Base-by-base conservation (phyloP, 805 yeast species). In the Candida silvatica region DNA sequence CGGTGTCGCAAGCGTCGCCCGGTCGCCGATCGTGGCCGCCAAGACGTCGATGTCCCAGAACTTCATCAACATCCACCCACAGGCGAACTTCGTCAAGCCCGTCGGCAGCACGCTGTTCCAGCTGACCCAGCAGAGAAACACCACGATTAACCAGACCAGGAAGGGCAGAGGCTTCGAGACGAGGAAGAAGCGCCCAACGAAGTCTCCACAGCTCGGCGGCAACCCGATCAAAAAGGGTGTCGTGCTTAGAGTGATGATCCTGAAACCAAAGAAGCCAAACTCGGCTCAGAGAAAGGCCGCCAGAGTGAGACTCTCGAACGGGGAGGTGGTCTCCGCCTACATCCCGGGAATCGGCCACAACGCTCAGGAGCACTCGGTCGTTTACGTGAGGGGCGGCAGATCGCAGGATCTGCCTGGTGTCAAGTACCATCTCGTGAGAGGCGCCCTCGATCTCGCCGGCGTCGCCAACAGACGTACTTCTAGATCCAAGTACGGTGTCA, bases 321-420 rank as follows among this genome's bases (percentile, higher is more conserved):
- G 97, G 19, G 80, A 79, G 45, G 78, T 84, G 33, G 74, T 92
- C 14, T 79, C 90, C 31, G 96, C 96, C 1, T 88, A 87, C 57
- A 92, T 92, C 38, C 96, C 97, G 12, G 99, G 99, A 37, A 97
- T 92, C 56, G 98, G 99, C 16, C 98, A 92, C 61, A 92, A 92
- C 54, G 80, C 94, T 17, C 97, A 92, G 65, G 99, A 92, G 59
- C 99, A 92, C 63, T 84, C 94, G 52, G 94, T 92, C 34, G 97
- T 92, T 1, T 74, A 77, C 35, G 95, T 92, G 3, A 77, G 98
- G 61, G 99, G 99, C n/a, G 99, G 98, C 12, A 78, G 97, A 70
- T 85, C 85, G 35, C 96, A 88, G 56, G 99, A 92, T 77, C 67
- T 90, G 49, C 98, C 98, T 18, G 99, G 99, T 72, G 96, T 92